Percentiles rank a stretch among this genome's conserved stretches.
Evolutionary conservation across 306 rosid species (phyloP).

Genomic region (Geum urbanum): DNA sequence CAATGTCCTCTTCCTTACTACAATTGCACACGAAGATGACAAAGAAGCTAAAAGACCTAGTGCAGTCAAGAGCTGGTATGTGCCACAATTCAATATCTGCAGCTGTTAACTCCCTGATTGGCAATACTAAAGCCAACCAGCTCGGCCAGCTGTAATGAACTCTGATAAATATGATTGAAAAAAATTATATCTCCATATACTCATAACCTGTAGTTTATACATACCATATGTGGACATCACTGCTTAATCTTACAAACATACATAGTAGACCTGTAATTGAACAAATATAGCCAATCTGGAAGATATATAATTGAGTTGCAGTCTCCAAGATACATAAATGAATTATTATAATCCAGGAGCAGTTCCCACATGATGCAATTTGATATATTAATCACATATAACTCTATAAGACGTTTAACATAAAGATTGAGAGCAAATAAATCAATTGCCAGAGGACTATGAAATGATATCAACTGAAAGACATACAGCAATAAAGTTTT

Average conservation of each 20-base stretch:
- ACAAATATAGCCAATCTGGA: not conserved
- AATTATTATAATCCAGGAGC: not conserved
- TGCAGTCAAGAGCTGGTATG: slow-evolving; percentile 82
- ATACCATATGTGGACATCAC: not conserved
- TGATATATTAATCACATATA: not conserved
- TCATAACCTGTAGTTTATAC: not conserved
- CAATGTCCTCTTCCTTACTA: too few relatives aligned
- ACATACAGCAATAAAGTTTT: too few relatives aligned
- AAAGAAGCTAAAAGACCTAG: slow-evolving; percentile 13
- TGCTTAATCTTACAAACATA: not conserved
- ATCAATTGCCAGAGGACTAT: too few relatives aligned
- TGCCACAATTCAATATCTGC: slow-evolving; percentile 49
- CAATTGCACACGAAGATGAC: too few relatives aligned
- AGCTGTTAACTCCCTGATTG: slow-evolving; percentile 76
- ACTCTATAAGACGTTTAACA: not conserved
- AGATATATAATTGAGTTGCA: not conserved
- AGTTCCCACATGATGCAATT: not conserved
- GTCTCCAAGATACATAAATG: not conserved
- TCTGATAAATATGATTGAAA: not conserved
- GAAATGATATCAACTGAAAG: too few relatives aligned
- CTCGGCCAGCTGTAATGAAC: slow-evolving; percentile 70
- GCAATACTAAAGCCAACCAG: slow-evolving; percentile 54
- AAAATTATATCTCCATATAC: not conserved
- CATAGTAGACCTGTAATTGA: not conserved
- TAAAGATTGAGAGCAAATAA: too few relatives aligned